Percentiles rank a stretch among this genome's conserved stretches.
Conservation (phyloP, 371 early-diverging fungal genomes). For the Synchytrium microbalum region DNA sequence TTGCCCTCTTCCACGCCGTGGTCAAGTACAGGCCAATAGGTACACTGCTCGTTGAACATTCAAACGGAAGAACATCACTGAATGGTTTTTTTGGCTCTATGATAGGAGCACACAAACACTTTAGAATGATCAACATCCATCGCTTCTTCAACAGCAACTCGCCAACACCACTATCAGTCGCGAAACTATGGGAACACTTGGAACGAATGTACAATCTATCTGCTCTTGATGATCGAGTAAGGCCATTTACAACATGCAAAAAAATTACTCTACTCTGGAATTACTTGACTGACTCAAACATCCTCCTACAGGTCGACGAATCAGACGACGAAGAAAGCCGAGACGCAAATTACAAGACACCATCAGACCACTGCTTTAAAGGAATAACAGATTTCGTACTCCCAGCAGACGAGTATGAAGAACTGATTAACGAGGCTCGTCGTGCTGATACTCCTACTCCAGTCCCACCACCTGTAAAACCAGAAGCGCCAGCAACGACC, state of each 20-base stretch:
- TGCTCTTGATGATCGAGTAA: slow-evolving; percentile 50
- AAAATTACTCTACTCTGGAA: too few relatives aligned
- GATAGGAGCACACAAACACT: slow-evolving; percentile 55
- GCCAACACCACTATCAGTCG: slow-evolving; percentile 35
- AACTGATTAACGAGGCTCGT: background rate
- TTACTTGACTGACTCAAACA: too few relatives aligned
- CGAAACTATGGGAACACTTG: slow-evolving; percentile 47
- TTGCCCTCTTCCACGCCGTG: slow-evolving; percentile 47
- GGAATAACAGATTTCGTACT: background rate
- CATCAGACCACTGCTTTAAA: background rate
- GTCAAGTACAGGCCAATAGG: slow-evolving; percentile 55
- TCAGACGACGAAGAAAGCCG: background rate
- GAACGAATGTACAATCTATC: slow-evolving; percentile 46
- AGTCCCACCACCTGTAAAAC: background rate
- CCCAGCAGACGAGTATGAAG: background rate
- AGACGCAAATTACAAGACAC: too few relatives aligned
- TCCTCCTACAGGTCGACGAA: background rate
- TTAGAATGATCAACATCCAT: slow-evolving; percentile 53
- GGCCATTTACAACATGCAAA: too few relatives aligned
- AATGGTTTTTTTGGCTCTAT: background rate
- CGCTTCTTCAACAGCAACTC: slow-evolving; percentile 47
- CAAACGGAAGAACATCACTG: background rate
- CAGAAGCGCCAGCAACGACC: background rate
- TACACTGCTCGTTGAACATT: slow-evolving; percentile 17
- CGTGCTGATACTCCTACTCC: background rate